Evolutionary conservation across 2,329 filamentous ascomycete species (phyloP).

Genomic region (Penicillium sp.): DNA sequence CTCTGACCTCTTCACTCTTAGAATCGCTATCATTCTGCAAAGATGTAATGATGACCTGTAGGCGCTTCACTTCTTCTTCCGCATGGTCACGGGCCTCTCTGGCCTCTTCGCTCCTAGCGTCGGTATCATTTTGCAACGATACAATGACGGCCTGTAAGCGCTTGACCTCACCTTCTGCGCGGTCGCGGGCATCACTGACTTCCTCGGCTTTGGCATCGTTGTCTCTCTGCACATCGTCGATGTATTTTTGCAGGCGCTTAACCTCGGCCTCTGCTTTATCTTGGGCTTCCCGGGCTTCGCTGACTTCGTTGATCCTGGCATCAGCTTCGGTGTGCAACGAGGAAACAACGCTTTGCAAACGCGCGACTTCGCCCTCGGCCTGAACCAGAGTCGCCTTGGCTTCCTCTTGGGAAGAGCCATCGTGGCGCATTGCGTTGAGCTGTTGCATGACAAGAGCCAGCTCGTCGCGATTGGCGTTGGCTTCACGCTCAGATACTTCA

Average conservation of each 20-base stretch:
- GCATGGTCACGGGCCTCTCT: slow-evolving; percentile 19
- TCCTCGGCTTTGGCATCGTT: slow-evolving; percentile 19
- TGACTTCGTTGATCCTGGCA: slow-evolving; percentile 19
- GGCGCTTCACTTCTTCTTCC: slow-evolving; percentile 25
- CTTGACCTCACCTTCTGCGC: slow-evolving; percentile 15
- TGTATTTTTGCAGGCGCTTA: slow-evolving; percentile 45
- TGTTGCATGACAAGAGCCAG: slow-evolving; percentile 43
- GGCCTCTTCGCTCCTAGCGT: slow-evolving; percentile 19
- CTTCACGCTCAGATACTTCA: slow-evolving; percentile 49
- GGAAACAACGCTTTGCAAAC: slow-evolving; percentile 54
- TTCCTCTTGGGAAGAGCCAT: slow-evolving; percentile 36
- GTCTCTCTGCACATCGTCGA: slow-evolving; percentile 43
- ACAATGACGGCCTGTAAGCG: slow-evolving; percentile 14
- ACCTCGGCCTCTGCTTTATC: slow-evolving; percentile 21
- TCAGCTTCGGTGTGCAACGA: slow-evolving; percentile 36
- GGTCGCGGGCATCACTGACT: slow-evolving; percentile 15
- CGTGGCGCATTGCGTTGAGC: slow-evolving; percentile 41
- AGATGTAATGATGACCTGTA: slow-evolving; percentile 23
- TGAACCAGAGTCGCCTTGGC: slow-evolving; percentile 27
- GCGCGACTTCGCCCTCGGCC: slow-evolving; percentile 32
- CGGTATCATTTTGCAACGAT: slow-evolving; percentile 14
- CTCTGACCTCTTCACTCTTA: background rate
- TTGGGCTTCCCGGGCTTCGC: slow-evolving; percentile 22
- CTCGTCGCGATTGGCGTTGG: slow-evolving; percentile 40
- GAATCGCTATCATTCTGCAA: background rate